Evolutionary conservation across 768 basidiomycete genomes (phyloP).

Genomic region (Boletus subparvulus): DNA sequence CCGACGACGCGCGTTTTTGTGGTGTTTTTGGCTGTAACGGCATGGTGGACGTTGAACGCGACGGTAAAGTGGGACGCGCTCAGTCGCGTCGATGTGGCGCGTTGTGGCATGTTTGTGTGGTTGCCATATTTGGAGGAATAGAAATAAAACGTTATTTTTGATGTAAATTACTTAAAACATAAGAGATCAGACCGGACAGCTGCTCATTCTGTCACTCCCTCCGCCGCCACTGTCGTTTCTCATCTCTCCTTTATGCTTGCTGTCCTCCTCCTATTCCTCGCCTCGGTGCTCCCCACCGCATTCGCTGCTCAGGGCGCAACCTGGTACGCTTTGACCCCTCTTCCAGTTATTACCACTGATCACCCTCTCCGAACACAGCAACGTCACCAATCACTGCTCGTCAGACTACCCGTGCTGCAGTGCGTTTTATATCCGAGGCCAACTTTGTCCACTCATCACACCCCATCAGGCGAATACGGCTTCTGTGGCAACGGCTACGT

Average conservation of each 20-base stretch:
- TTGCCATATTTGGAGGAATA: neutral
- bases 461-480: slow-evolving; percentile 47
- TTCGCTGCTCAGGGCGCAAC: slow-evolving; percentile 28
- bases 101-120: slow-evolving; percentile 22
- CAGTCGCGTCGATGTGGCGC: slow-evolving; percentile 8
- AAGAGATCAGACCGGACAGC: neutral
- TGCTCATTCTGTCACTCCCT: neutral
- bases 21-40: slow-evolving; percentile 7
- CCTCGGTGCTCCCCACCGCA: slow-evolving; percentile 12
- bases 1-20: slow-evolving; percentile 31
- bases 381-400: slow-evolving; percentile 37
- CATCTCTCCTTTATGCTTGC: slow-evolving; percentile 22
- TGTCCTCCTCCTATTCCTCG: slow-evolving; percentile 18
- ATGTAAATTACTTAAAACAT: neutral
- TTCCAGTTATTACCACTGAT: neutral
- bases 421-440: slow-evolving; percentile 20
- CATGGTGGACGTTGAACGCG: slow-evolving; percentile 17
- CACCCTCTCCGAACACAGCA: slow-evolving; percentile 26
- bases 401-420: slow-evolving; percentile 45
- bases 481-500: slow-evolving; percentile 50
- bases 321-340: slow-evolving; percentile 19
- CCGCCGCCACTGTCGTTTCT: slow-evolving; percentile 13
- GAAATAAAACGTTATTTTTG: neutral
- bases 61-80: neutral
- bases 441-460: neutral